Base-by-base conservation (phyloP, 2,329 filamentous ascomycete species). In the Ceratocystis papillata region DNA sequence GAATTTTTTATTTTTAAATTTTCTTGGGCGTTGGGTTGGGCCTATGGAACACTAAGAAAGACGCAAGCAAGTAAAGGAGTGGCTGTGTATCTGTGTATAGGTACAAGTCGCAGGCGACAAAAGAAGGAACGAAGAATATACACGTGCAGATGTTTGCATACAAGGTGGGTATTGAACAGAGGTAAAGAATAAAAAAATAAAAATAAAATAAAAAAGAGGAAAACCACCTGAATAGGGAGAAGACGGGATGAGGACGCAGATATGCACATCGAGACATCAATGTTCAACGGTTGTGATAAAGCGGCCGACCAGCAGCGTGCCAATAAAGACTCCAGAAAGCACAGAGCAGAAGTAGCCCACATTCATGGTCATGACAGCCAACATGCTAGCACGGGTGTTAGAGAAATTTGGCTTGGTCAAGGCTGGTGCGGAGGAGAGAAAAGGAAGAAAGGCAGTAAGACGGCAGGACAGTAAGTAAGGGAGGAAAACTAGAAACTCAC, bases 321-420 rank as follows among this genome's bases (percentile, higher is more conserved):
- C 93, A n/a, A 95, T 73, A 72, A 97, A 96, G 1, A 88, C 83
- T 45, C 89, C 89, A 0, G 80, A 86, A 5, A 94, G 80, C n/a
- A 92, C 81, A 0, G 88, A 91, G 65, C 90, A 76, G 74, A 93
- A 93, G 74, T 94, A 94, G 12, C 89, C 90, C 17, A 93, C 82
- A 71, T 94, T 94, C 78, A 90, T 84, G 1, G 89, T 92, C 90
- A 94, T 96, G 73, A 95, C 88, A 15, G 88, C 89, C 77, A 96
- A 78, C 91, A 96, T 96, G 68, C 91, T 96, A 41, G 64, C 5
- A n/a, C 8, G 63, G 37, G 10, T 22, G 10, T 64, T 69, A 64
- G 68, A 70, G 37, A 17, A 44, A 37, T 46, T 44, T 17, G 12
- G 4, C 28, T 22, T 20, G n/a, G n/a, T 1, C 28, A 20, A 12